Conservation (phyloP, 768 basidiomycete genomes). For the Xanthoconium purpureum region DNA sequence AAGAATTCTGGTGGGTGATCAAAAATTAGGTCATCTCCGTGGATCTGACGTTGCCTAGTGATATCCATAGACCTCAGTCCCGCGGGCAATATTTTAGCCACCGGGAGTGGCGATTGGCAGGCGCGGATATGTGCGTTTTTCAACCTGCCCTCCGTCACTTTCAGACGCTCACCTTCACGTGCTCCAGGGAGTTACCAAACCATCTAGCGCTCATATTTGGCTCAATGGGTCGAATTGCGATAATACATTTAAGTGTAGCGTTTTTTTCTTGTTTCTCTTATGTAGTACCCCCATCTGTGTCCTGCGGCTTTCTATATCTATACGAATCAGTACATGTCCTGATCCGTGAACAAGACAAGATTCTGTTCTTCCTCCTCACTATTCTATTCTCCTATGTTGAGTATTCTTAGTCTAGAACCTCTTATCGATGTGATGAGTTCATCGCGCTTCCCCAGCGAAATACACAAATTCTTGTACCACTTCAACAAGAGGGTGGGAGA, state of each 20-base stretch:
- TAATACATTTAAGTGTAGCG: conserved; percentile 25
- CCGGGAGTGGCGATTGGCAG: conserved; percentile 69
- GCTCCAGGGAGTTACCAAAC: conserved; percentile 32
- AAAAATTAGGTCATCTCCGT: background rate
- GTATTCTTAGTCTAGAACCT: conserved; percentile 1
- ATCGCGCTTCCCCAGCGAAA: background rate
- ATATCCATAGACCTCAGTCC: conserved; percentile 71
- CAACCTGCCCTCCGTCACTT: background rate
- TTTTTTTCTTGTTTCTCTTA: conserved; percentile 25
- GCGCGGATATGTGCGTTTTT: conserved; percentile 60
- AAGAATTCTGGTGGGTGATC: conserved; percentile 61
- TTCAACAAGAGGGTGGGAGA: too few species aligned
- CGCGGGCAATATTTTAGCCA: conserved; percentile 58
- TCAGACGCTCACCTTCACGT: conserved; percentile 2
- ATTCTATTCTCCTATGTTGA: conserved; percentile 1
- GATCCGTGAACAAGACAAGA: conserved; percentile 2
- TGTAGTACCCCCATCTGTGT: conserved; percentile 22
- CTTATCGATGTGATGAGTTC: background rate
- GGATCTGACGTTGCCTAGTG: conserved; percentile 38
- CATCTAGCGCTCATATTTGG: conserved; percentile 15
- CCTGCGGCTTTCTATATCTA: conserved; percentile 21
- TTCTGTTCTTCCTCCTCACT: conserved; percentile 1
- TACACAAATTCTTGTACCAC: background rate
- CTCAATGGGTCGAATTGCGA: conserved; percentile 8
- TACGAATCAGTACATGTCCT: conserved; percentile 15